Evolutionary conservation across 805 yeast species (phyloP).

Genomic region (Candida maesae): DNA sequence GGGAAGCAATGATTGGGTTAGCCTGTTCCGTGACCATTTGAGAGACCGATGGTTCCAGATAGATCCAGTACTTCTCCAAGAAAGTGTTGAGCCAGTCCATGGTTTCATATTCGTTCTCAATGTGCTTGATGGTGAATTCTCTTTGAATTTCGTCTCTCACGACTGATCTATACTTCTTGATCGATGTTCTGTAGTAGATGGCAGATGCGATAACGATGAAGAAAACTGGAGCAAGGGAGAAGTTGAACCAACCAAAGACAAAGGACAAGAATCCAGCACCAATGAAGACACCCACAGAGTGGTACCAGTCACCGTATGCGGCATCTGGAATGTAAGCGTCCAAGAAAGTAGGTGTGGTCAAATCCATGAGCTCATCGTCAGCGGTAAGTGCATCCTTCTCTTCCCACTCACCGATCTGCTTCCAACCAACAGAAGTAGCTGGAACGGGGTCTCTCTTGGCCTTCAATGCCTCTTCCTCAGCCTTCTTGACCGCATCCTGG

Average conservation of each 20-base stretch:
- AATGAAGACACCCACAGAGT: constrained; percentile 70
- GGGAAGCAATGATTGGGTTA: constrained; percentile 75
- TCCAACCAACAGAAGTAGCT: constrained; percentile 87
- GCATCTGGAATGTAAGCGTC: constrained; percentile 73
- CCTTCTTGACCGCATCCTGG: constrained; percentile 19
- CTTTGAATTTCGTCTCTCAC: constrained; percentile 81
- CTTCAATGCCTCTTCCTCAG: constrained; percentile 25
- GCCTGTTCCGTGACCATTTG: constrained; percentile 82
- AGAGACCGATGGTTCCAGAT: constrained; percentile 82
- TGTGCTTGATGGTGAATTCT: constrained; percentile 72
- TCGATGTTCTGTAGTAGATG: constrained; percentile 75
- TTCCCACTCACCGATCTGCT: constrained; percentile 87
- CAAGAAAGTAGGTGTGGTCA: constrained; percentile 67
- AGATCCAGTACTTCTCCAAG: constrained; percentile 88
- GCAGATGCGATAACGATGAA: constrained; percentile 60
- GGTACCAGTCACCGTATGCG: constrained; percentile 95
- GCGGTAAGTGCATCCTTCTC: constrained; percentile 56
- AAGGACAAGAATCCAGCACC: constrained; percentile 71
- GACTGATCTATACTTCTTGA: constrained; percentile 70
- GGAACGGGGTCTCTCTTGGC: constrained; percentile 46
- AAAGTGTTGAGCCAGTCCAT: constrained; percentile 95
- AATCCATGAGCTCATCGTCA: constrained; percentile 71
- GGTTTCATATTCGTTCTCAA: constrained; percentile 87
- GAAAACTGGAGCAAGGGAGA: constrained; percentile 79
- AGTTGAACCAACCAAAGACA: constrained; percentile 70